A percentile compares a stretch with the other conserved stretches of the same genome.
These are phyloP conservation scores for Colletotrichum salicis DNA, from an alignment of 2,329 filamentous ascomycete species.

Conservation along the genomic window DNA sequence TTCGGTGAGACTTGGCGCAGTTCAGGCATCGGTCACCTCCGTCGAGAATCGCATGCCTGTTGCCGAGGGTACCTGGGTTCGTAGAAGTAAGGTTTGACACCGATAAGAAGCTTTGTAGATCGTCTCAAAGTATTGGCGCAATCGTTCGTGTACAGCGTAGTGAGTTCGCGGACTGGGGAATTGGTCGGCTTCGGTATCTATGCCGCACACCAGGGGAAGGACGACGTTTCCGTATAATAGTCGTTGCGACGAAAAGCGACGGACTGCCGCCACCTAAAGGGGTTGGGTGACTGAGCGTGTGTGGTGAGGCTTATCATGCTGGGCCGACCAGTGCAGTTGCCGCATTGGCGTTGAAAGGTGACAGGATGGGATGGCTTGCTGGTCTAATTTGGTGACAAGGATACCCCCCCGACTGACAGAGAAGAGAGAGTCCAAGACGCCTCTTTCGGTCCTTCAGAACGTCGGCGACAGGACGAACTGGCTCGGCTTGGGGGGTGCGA, in stretches of 20 bases:
- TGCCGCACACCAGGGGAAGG: neutral
- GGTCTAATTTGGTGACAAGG: slow-evolving; percentile 32
- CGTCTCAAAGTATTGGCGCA: neutral
- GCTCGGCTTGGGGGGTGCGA: neutral
- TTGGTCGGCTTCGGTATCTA: neutral
- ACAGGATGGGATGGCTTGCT: slow-evolving; percentile 23
- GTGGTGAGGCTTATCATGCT: slow-evolving; percentile 35
- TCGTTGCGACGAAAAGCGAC: neutral
- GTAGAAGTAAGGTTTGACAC: neutral
- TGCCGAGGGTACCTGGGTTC: neutral
- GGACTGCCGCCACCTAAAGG: slow-evolving; percentile 14
- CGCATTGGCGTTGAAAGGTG: slow-evolving; percentile 32
- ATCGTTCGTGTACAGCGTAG: neutral
- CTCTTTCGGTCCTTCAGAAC: neutral
- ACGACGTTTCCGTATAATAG: neutral
- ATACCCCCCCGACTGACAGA: slow-evolving; percentile 14
- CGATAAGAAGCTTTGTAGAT: neutral
- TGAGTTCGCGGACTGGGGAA: neutral
- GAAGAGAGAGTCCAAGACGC: neutral
- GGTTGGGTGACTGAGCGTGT: slow-evolving; percentile 23
- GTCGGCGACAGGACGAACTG: slow-evolving; percentile 25
- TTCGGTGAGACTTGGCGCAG: neutral
- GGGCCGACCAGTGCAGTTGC: slow-evolving; percentile 4
- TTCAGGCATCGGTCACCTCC: slow-evolving; percentile 19
- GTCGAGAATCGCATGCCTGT: slow-evolving; percentile 25